Evolutionary conservation across 1,139 yeast species (phyloP).

Genomic region (Pneumocystis oryctolagi): DNA sequence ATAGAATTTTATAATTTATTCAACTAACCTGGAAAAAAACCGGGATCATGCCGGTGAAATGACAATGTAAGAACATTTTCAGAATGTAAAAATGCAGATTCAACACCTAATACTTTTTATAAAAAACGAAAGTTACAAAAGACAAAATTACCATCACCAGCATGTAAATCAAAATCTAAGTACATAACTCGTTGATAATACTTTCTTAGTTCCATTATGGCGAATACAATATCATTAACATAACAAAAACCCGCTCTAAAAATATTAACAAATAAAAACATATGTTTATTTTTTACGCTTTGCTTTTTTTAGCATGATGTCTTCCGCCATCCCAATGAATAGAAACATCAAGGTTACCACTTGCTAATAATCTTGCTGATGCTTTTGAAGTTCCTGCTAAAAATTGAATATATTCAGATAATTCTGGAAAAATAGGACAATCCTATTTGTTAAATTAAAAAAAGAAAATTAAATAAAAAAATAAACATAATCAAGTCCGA

Average conservation of each 20-base stretch:
- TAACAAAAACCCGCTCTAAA: conserved; percentile 52
- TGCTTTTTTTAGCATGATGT: conserved; percentile 46
- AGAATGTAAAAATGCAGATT: conserved; percentile 44
- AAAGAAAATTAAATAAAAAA: conserved; percentile 25
- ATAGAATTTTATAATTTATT: background rate
- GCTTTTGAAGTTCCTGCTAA: conserved; percentile 45
- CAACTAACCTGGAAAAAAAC: conserved; percentile 49
- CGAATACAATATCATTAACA: conserved; percentile 49
- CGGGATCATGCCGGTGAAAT: conserved; percentile 47
- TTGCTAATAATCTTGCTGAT: conserved; percentile 26
- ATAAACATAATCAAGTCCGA: conserved; percentile 9
- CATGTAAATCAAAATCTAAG: conserved; percentile 60
- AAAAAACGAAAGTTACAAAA: background rate
- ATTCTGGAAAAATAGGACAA: conserved; percentile 46
- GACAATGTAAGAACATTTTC: conserved; percentile 47
- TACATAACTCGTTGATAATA: conserved; percentile 40
- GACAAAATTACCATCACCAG: conserved; percentile 36
- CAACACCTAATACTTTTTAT: conserved; percentile 36
- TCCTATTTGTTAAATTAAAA: conserved; percentile 27
- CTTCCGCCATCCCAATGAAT: conserved; percentile 73
- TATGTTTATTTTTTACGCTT: conserved; percentile 24
- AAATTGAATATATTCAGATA: conserved; percentile 36
- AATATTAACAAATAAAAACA: background rate
- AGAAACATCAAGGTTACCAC: conserved; percentile 21
- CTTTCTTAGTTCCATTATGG: conserved; percentile 37